A percentile compares a stretch with the other conserved stretches of the same genome.
These are phyloP conservation scores for Pestalotiopsis sp. DNA, from an alignment of 2,329 filamentous ascomycete species.

Conservation along the genomic window DNA sequence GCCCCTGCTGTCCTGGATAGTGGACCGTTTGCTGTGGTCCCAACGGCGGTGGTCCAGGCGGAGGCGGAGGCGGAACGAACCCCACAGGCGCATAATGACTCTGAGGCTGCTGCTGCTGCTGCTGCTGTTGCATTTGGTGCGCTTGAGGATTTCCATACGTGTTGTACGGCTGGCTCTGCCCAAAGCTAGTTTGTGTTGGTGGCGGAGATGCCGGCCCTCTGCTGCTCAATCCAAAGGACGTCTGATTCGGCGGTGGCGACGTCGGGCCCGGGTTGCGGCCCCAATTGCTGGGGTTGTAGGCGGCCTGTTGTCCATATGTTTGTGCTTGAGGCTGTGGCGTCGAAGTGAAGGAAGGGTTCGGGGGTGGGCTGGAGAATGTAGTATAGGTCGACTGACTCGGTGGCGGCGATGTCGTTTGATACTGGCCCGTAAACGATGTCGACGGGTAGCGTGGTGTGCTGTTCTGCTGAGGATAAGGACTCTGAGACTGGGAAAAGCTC, in stretches of 20 bases:
- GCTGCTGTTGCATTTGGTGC: constrained; percentile 42
- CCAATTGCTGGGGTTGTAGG: constrained; percentile 63
- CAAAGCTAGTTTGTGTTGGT: constrained; percentile 42
- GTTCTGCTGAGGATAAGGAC: constrained; percentile 37
- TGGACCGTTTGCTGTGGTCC: constrained; percentile 66
- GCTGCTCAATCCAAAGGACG: constrained; percentile 37
- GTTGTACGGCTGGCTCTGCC: constrained; percentile 47
- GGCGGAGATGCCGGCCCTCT: constrained; percentile 58
- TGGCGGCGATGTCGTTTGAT: constrained; percentile 61
- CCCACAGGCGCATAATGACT: constrained; percentile 54
- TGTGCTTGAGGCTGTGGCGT: constrained; percentile 40
- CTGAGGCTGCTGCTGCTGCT: constrained; percentile 42
- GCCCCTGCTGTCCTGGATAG: constrained; percentile 40
- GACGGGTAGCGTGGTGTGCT: constrained; percentile 54
- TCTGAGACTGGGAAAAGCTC: constrained; percentile 50
- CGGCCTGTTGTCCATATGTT: constrained; percentile 46
- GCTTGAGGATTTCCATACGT: constrained; percentile 48
- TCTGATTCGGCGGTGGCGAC: constrained; percentile 42
- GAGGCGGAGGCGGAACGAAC: constrained; percentile 66
- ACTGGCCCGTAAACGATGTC: constrained; percentile 59
- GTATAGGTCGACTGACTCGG: constrained; percentile 50
- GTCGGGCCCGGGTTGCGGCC: constrained; percentile 60
- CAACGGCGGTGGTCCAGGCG: constrained; percentile 64
- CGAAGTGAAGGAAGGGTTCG: constrained; percentile 31
- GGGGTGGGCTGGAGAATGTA: constrained; percentile 45